Evolutionary conservation across 176 grass and related monocot genomes (phyloP), one percentile per base, ranked within the genome.

Genomic region (Paspalum vaginatum): DNA sequence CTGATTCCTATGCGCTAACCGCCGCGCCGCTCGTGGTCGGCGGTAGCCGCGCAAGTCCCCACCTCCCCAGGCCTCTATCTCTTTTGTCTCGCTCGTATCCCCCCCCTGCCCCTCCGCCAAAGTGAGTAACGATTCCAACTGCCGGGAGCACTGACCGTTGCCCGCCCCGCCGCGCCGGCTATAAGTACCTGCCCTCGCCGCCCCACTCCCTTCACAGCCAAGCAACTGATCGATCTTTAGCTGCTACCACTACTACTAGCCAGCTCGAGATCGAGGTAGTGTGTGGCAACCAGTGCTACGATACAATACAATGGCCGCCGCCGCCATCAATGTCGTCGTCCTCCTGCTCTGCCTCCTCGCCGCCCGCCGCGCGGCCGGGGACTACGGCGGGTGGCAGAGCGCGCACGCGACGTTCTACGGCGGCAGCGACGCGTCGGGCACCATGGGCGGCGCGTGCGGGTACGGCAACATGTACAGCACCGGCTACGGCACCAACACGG

Each of bases 381-480:
- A 93, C 72, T 90, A 89, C 43, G 87, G 90, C 65, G 15, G 25
- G 2, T 97, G 93, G 93, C 80, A 91, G 82, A 91, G 66, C 78
- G 94, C 91, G 1, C 91, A 93, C 47, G 94, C 94, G 69, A 97
- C 94, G 15, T 97, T 97, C 87, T 97, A 97, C 11, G 94, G 94
- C 57, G 94, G 86, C 48, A 65, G 81, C 68, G 94, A 97, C 52
- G 94, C 94, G 14, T 93, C 94, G 39, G 94, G 94, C 77, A 97
- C 94, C 6, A 97, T 97, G 94, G 94, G 95, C 83, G 95, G 95
- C 12, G 95, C 95, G 21, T 94, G 92, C 71, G 95, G 95, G 2
- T 98, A 98, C 54, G 95, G 95, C 6, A 94, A 97, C 79, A 64
- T 97, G 88, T 97, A 97, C 87, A 94, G 87, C 80, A 84, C 70